Base-by-base conservation (phyloP, 345 rosid genomes). In the Firmiana major region DNA sequence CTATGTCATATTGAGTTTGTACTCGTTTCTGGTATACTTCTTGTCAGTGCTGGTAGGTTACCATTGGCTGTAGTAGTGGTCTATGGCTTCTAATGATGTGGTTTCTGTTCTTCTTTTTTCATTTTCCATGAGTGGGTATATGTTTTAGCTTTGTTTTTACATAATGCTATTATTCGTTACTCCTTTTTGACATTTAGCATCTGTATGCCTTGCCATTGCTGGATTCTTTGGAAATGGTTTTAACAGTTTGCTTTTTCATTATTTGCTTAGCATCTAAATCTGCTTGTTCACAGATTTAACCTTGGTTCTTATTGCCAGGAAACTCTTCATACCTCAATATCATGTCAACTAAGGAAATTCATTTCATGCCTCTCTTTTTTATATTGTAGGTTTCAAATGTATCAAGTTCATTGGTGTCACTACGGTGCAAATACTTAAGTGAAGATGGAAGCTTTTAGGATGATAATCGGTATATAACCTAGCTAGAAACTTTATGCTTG, bases 241-340 rank as follows among this genome's bases (percentile, higher is more conserved):
- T 49, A 4, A 49, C 54, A 13, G 19, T 49, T 49, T 49, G 54
- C 54, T 49, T 49, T 49, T 1, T 49, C 54, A 49, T 49, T 49
- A 13, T 3, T 49, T 49, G 0, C 3, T 49, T 19, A 48, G 17
- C 17, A 13, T 13, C 19, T 49, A 49, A 49, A 49, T 13, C 54
- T 13, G 54, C 6, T 4, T 49, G 17, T 49, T 49, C 16, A 49
- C 15, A 19, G 54, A 49, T 49, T 49, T 59, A 46, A 46, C 64
- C 75, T 45, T 8, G 60, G 21, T 55, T 31, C 75, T 24, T 22
- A 24, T 42, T 76, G 42, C 67, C 69, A 94, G 98, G 98, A 94
- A 81, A 97, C 98, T 10, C 75, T 94, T 81, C 95, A 97, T 53
- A 82, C 85, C 77, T 90, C 95, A 10, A 91, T 94, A 85, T 92